Percentiles rank a stretch among this genome's conserved stretches.
These are phyloP conservation scores for Agaricales sp. DNA, from an alignment of 1,284 basidiomycete genomes.

Conservation along the genomic window DNA sequence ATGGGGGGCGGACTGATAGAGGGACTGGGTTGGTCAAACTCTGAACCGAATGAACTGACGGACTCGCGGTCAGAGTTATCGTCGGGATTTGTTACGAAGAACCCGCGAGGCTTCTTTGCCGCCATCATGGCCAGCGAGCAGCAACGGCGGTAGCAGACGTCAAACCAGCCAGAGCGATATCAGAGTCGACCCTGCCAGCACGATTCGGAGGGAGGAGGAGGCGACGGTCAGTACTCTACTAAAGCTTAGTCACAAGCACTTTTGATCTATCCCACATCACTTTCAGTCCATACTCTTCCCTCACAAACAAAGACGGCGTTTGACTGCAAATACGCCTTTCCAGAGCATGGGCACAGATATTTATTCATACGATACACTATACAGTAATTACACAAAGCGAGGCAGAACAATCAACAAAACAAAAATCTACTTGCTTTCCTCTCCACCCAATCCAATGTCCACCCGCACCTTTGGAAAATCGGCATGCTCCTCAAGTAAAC, in stretches of 20 bases:
- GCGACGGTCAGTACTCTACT: neutral
- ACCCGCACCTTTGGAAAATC: slow-evolving; percentile 59
- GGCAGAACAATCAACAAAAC: neutral
- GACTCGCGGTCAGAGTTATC: neutral
- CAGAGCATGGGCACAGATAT: too few relatives aligned
- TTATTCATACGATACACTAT: too few relatives aligned
- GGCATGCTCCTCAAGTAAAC: slow-evolving; percentile 62
- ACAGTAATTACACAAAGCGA: too few relatives aligned
- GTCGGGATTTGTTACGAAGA: neutral
- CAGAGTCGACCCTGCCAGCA: neutral
- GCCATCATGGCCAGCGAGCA: neutral
- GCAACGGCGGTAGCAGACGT: neutral
- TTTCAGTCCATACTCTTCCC: too few relatives aligned
- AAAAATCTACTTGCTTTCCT: neutral
- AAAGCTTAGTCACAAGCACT: slow-evolving; percentile 2
- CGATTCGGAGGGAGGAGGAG: neutral
- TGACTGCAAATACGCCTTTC: too few relatives aligned
- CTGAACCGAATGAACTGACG: neutral
- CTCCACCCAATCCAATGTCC: neutral
- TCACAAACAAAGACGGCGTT: too few relatives aligned
- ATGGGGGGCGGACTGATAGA: neutral
- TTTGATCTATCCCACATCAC: neutral
- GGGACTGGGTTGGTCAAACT: neutral
- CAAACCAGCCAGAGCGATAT: neutral
- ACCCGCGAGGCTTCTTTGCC: neutral